Base-by-base conservation (phyloP, 169 alveolate genomes). In the Eimeria brunetti region DNA sequence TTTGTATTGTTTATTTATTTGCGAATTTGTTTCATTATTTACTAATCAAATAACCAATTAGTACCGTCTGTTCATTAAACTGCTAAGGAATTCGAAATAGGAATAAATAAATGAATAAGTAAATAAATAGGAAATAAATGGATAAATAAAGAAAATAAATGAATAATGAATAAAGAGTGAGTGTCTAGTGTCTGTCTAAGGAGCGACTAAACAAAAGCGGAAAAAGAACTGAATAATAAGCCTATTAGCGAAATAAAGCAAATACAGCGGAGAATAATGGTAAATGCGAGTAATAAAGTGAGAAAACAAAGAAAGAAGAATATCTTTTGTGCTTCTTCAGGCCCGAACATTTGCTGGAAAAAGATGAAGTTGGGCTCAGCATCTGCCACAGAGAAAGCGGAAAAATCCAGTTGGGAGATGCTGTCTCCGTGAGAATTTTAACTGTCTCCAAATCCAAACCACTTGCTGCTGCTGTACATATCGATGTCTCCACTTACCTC, bases 311-410 rank as follows among this genome's bases (percentile, higher is more conserved):
- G 78, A n/a, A 18, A 14, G 7, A 67, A 18, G n/a, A 67, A 9
- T 33, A 7, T 12, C 9, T 56, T 56, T 56, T 56, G 64, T 18
- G 80, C 49, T 11, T 7, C 80, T n/a, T 30, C 90, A 94, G 96
- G 94, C 94, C 94, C 38, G 96, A 94, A 78, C 86, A 60, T 8
- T 12, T 75, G 85, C 84, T 94, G 46, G 89, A 76, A 30, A 56
- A 84, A 51, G 80, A 60, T 14, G 96, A 94, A 18, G 84, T 94
- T 14, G 96, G 96, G 36, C 84, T 94, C 89, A 94, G 88, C 80
- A 94, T 91, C n/a, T 94, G 96, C 41, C 96, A 94, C 27, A 64
- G 96, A 22, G 96, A 94, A 27, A 94, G 96, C 73, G 73, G 94
- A 30, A 36, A 49, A 44, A 56, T 94, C 24, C 96, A 94, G 49